Evolutionary conservation across 2,329 filamentous ascomycete genomes (phyloP), one percentile per base, ranked within the genome.

Genomic region (Sporothrix inflata): DNA sequence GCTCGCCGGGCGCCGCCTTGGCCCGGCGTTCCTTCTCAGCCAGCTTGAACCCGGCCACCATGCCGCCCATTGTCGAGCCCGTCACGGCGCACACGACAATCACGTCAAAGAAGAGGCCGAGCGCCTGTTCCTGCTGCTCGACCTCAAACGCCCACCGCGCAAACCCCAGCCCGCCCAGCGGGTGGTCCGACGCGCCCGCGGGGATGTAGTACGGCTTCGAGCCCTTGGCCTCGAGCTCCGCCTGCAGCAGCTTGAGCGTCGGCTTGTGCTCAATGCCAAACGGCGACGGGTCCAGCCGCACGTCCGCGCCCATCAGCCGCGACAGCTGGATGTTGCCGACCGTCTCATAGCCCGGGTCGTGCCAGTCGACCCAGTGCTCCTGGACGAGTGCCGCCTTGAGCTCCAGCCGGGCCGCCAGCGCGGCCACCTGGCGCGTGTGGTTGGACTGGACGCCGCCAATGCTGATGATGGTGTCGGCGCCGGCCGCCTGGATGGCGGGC

Each of bases 261-360:
- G 81, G 79, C 80, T 91, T 92, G 81, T 92, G 90, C 79, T 89
- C 89, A 75, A 92, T 92, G 34, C 90, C 89, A 76, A 92, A 92
- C 0, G 80, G 80, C 0, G 87, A 87, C 0, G 85, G 82, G 76
- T 91, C 87, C 0, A 92, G 84, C 0, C 86, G 82, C 21, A 90
- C 85, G 74, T 92, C 88, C 1, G 88, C 89, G 61, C 87, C 87
- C 89, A 92, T 91, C 27, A 92, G 83, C 0, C 89, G 84, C 2
- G 88, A 90, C 2, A 93, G 84, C 80, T 93, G 89, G 75, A 93
- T 90, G 81, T 93, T 93, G 74, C 91, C 91, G 8, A 91, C 90
- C 75, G 84, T 85, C 24, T 86, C 86, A 77, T 92, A 92, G 9
- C 84, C 85, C 1, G 83, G 79, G 74, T 90, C 88, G 0, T 82